Conservation (phyloP, 2,329 filamentous ascomycete genomes). For the Mycosphaerella sp. region DNA sequence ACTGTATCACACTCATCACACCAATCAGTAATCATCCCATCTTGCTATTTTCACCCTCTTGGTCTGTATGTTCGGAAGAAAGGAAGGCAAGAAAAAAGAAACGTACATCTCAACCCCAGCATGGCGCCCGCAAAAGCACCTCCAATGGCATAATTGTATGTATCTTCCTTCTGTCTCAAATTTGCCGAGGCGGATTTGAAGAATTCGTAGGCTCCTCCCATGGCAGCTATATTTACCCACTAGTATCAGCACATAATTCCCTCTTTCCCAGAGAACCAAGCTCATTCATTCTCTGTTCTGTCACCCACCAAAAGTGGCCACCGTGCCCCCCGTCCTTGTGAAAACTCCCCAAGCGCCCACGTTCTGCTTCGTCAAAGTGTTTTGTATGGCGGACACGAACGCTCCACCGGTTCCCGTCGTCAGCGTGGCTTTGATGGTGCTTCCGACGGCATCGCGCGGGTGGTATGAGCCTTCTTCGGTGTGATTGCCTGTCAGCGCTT, state of each 20-base stretch:
- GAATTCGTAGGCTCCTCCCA: constrained; percentile 73
- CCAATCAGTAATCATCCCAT: constrained; percentile 8
- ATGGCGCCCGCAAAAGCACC: constrained; percentile 70
- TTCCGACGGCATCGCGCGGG: constrained; percentile 66
- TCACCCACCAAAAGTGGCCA: constrained; percentile 57
- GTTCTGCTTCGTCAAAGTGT: constrained; percentile 77
- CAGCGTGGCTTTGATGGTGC: constrained; percentile 57
- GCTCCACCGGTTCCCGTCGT: constrained; percentile 63
- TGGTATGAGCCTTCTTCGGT: constrained; percentile 47
- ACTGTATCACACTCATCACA: constrained; percentile 23
- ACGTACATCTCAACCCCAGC: constrained; percentile 65
- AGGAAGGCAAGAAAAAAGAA: neutral
- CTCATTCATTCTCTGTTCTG: neutral
- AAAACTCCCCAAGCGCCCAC: constrained; percentile 75
- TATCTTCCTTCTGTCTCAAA: constrained; percentile 75
- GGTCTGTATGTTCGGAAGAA: no score
- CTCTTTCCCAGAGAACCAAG: neutral
- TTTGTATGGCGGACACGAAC: constrained; percentile 72
- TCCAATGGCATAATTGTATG: constrained; percentile 65
- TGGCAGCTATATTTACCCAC: constrained; percentile 50
- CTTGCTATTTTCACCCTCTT: neutral
- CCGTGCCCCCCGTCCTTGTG: constrained; percentile 67
- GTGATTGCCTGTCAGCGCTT: constrained; percentile 36
- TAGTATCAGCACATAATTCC: constrained; percentile 2
- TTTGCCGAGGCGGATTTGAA: constrained; percentile 71